Percentiles rank a stretch among this genome's conserved stretches.
These are phyloP conservation scores for Silene conica DNA, from an alignment of 148 eudicot genomes.

Conservation along the genomic window DNA sequence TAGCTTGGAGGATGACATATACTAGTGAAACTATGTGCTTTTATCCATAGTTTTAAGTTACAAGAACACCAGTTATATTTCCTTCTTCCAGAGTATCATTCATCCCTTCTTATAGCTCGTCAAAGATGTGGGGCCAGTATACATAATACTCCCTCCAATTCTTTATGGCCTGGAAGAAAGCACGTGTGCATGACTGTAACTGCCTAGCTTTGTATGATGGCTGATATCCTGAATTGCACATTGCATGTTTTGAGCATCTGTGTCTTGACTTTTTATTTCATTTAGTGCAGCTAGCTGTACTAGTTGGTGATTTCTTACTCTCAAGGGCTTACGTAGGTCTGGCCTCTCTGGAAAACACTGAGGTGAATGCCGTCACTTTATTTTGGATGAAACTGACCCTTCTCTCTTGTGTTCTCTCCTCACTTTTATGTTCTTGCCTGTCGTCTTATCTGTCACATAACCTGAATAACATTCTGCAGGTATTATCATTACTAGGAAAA, in stretches of 20 bases:
- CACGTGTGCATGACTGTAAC: neutral
- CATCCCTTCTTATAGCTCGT: neutral
- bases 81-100: neutral
- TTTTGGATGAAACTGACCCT: neutral
- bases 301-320: conserved; percentile 22
- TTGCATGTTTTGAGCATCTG: neutral
- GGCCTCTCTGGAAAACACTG: conserved; percentile 18
- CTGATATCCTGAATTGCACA: neutral
- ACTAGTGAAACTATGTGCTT: neutral
- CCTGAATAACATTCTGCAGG: conserved; percentile 34
- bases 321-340: conserved; percentile 22
- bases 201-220: neutral
- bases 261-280: conserved; percentile 13
- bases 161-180: neutral
- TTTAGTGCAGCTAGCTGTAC: conserved; percentile 20
- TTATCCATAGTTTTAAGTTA: no score
- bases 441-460: neutral
- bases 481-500: conserved; percentile 74
- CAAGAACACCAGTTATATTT: neutral
- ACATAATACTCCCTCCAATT: neutral
- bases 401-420: neutral
- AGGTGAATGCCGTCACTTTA: conserved; percentile 8
- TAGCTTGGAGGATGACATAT: conserved; percentile 1
- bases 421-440: neutral
- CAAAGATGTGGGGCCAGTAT: neutral